Evolutionary conservation across 441 rosid species (phyloP), one percentile per base, ranked within the genome.

Genomic region (Hura crepitans): DNA sequence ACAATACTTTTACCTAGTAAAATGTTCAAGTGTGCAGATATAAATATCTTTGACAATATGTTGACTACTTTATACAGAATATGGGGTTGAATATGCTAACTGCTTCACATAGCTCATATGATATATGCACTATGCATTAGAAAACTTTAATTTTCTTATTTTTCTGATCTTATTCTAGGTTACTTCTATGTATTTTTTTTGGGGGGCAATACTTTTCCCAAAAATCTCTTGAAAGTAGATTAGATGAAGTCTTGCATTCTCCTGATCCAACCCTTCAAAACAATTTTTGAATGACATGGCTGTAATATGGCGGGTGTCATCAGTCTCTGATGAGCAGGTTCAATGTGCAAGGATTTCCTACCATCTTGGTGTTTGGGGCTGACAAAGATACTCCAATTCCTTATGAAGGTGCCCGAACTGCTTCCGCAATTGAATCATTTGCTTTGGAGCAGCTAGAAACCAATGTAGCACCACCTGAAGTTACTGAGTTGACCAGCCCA

Each of bases 301-400:
- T 81, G 54, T 73, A 58, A 74, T 76, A 72, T 69, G 61, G 50
- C 54, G 69, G 62, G 59, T 50, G 66, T 67, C 76, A 45, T 76
- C 95, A 95, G 99, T 88, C 98, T 73, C 69, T 95, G 70, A 91
- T 90, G 98, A 86, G 98, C 93, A 92, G 90, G 83, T 95, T 85
- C 85, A 92, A 87, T n/a, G 96, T 95, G 61, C 91, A 95, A 90
- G 99, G 98, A 68, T 95, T 92, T 79, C 99, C 99, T 56, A 92
- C 99, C 70, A 95, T 95, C 79, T 78, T 92, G 85, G 89, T 88
- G 55, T 95, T 95, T 78, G 99, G 99, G 70, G 83, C 84, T 22
- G 97, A 89, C 79, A 95, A 95, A 79, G 96, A 87, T 67, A 85
- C 81, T 72, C 99, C 99, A 68, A 72, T 76, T 72, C 86, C 95